Percentiles rank a stretch among this genome's conserved stretches.
phyloP scores from a whole-genome alignment of 768 basidiomycete species.

The Termitomyces sp. region DNA sequence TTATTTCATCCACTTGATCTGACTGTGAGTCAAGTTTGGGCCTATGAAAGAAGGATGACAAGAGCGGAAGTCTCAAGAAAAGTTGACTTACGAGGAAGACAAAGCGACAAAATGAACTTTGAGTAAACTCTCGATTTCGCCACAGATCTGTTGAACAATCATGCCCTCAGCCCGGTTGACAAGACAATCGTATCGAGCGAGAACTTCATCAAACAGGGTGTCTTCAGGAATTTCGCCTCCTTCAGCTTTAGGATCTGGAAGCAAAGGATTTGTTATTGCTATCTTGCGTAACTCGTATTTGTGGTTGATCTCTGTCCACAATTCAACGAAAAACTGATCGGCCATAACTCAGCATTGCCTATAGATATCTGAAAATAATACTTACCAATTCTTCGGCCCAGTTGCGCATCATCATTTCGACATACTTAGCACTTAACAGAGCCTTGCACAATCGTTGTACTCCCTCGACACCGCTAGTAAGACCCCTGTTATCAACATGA shows the following conservation, averaged over 20 bases:
- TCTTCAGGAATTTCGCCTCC: slow-evolving; percentile 39
- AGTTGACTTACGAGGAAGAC: slow-evolving; percentile 32
- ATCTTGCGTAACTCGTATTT: slow-evolving; percentile 52
- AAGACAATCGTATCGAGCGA: slow-evolving; percentile 58
- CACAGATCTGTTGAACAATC: slow-evolving; percentile 75
- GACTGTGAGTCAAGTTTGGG: slow-evolving; percentile 12
- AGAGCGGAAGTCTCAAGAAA: not conserved
- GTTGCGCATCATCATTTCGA: slow-evolving; percentile 59
- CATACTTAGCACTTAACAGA: slow-evolving; percentile 71
- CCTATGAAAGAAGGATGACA: slow-evolving; percentile 8
- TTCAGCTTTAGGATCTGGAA: slow-evolving; percentile 40
- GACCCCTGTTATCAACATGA: slow-evolving; percentile 51
- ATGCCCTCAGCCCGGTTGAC: slow-evolving; percentile 79
- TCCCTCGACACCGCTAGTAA: slow-evolving; percentile 83
- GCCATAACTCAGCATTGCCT: not conserved
- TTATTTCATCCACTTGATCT: slow-evolving; percentile 30
- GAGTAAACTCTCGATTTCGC: slow-evolving; percentile 74
- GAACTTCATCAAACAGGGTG: slow-evolving; percentile 77
- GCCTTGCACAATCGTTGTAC: slow-evolving; percentile 83
- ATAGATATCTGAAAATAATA: not conserved
- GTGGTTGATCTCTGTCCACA: slow-evolving; percentile 77
- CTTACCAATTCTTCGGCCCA: slow-evolving; percentile 93
- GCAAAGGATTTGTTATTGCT: slow-evolving; percentile 40
- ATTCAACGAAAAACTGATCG: slow-evolving; percentile 85
- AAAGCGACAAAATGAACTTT: slow-evolving; percentile 65